Base-by-base conservation (phyloP, 2,329 filamentous ascomycete genomes). In the Trichoderma sp. region DNA sequence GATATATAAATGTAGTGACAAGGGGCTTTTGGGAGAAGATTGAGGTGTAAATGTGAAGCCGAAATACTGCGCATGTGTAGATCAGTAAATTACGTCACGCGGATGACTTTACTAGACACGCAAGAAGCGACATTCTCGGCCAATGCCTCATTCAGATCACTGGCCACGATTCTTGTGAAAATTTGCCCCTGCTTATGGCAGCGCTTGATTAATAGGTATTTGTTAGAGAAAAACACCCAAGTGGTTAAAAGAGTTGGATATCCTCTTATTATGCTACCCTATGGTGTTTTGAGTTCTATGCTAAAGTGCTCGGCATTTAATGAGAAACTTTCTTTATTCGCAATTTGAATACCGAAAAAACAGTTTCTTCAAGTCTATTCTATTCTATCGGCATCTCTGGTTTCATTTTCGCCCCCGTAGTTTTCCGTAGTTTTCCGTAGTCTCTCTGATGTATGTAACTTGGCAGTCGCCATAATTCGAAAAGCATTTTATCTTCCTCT, bases 1-100 rank as follows among this genome's bases (percentile, higher is more conserved):
- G 26, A 14, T 3, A 32, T 32, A 7, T 2, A 12, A 12, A 15
- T 58, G 12, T 3, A 24, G 6, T 28, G 47, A 56, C 1, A 3
- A 34, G 30, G 56, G 4, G 47, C 6, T 21, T 8, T 51, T n/a
- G 6, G 3, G 43, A 0, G 32, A 4, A 3, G 34, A 43, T 24
- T 39, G 26, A 64, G 18, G 15, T 51, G 43, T 51, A 21, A 21
- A 51, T 21, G 43, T 21, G 28, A 12, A 60, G 57, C 8, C 24
- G 21, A 53, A 53, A 24, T 53, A 24, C 47, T 53, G 47, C 47
- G 47, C 47, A 24, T 39, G 7, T n/a, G 62, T 12, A 51, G 26
- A 43, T 61, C 12, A 26, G 21, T 28, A 30, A 6, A 69, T 69
- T 69, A 69, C 66, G 66, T 69, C 66, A 69, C 56, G 11, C n/a